Evolutionary conservation across 2,329 filamentous ascomycete genomes (phyloP).

Genomic region (Monilinia fructicola): DNA sequence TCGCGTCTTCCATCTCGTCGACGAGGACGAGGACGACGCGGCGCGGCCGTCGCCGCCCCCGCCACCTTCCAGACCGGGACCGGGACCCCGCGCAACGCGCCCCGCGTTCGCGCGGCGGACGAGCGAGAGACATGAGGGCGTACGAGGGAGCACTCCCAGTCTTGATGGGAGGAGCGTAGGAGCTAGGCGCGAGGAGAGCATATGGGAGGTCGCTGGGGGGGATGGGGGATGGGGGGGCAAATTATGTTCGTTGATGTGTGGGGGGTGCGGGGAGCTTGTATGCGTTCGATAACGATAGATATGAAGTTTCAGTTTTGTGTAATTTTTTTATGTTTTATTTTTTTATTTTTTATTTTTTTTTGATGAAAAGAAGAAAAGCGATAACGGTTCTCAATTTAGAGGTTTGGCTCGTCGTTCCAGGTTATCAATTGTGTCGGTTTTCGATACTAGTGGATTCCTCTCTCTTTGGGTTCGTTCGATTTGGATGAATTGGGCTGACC

Average conservation of each 20-base stretch:
- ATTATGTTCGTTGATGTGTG: neutral
- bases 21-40: slow-evolving; percentile 52
- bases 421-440: neutral
- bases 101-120: neutral
- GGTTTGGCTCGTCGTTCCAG: too few species aligned
- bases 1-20: slow-evolving; percentile 78
- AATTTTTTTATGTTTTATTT: too few species aligned
- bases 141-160: neutral
- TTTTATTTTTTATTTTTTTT: too few species aligned
- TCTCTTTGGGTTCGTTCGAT: neutral
- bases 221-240: neutral
- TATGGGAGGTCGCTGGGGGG: neutral
- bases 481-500: neutral
- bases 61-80: neutral
- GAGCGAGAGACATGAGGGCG: neutral
- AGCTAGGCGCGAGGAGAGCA: neutral
- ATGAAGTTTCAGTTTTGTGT: neutral
- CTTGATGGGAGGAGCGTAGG: neutral
- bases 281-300: neutral
- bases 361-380: too few species aligned
- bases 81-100: neutral
- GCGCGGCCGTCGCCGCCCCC: neutral
- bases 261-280: neutral
- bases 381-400: too few species aligned
- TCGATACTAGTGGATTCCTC: neutral